Percentiles rank a stretch among this genome's conserved stretches.
Conservation (phyloP, 176 grass and related monocot species). For the Raddia guianensis region DNA sequence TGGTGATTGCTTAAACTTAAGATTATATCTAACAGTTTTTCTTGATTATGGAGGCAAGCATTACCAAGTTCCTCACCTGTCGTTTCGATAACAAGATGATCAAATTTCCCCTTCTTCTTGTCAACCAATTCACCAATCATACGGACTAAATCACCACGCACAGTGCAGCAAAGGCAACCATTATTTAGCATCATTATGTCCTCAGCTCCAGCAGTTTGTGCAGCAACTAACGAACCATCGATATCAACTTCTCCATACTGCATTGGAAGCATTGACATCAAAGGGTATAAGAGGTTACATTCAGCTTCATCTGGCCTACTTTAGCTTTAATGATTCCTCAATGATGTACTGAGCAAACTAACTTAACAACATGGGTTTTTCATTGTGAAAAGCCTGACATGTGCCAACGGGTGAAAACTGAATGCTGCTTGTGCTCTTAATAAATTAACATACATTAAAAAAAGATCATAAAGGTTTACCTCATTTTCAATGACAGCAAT, state of each 20-base stretch:
- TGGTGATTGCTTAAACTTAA: not conserved
- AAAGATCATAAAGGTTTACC: constrained; percentile 46
- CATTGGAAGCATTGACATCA: constrained; percentile 36
- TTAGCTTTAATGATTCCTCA: not conserved
- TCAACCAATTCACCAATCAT: constrained; percentile 95
- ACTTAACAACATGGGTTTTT: not conserved
- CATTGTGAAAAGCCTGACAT: not conserved
- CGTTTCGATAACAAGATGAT: constrained; percentile 95
- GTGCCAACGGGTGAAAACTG: not conserved
- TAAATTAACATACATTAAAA: not conserved
- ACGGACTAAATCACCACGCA: constrained; percentile 96
- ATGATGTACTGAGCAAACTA: not conserved
- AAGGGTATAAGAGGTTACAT: constrained; percentile 10
- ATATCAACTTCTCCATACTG: constrained; percentile 99
- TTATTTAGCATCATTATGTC: constrained; percentile 99
- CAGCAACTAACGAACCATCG: constrained; percentile 87
- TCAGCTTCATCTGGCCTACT: not conserved
- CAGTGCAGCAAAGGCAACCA: constrained; percentile 97
- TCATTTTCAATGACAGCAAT: constrained; percentile 99
- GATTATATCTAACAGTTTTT: not conserved
- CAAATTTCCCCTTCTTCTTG: constrained; percentile 93
- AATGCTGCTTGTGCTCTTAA: not conserved
- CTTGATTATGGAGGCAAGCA: not conserved
- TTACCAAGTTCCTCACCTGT: constrained; percentile 57
- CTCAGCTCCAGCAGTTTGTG: constrained; percentile 84